Evolutionary conservation across 2,329 filamentous ascomycete genomes (phyloP).

Genomic region (Phialophora expanda): DNA sequence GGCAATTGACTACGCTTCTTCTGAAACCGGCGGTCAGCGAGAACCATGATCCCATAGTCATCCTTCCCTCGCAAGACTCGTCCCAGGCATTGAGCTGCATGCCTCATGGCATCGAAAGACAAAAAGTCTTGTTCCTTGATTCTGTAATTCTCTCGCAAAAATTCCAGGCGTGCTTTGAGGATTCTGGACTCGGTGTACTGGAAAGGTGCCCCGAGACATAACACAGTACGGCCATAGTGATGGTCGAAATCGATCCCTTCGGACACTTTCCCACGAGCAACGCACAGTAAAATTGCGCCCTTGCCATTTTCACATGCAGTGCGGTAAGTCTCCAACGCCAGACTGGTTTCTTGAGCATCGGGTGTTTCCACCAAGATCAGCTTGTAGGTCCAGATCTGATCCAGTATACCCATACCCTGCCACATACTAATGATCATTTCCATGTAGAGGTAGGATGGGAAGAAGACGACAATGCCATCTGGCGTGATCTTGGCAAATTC

Average conservation of each 20-base stretch:
- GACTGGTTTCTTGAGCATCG: constrained; percentile 93
- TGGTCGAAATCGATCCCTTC: constrained; percentile 99
- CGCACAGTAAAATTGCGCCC: constrained; percentile 89
- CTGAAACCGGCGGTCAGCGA: constrained; percentile 90
- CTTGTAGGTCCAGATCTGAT: constrained; percentile 99
- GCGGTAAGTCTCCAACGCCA: constrained; percentile 94
- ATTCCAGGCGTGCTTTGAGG: constrained; percentile 91
- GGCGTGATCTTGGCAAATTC: constrained; percentile 97
- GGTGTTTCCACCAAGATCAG: constrained; percentile 97
- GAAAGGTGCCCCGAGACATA: constrained; percentile 96
- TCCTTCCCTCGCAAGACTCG: constrained; percentile 95
- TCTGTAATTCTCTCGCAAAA: constrained; percentile 93
- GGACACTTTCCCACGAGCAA: constrained; percentile 94
- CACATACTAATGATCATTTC: constrained; percentile 99
- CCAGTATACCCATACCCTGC: constrained; percentile 97
- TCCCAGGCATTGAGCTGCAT: constrained; percentile 93
- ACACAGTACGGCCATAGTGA: constrained; percentile 92
- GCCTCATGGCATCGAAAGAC: constrained; percentile 99
- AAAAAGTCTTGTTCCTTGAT: constrained; percentile 97
- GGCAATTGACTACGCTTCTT: constrained; percentile 90
- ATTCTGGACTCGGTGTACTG: constrained; percentile 99
- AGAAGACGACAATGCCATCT: constrained; percentile 98
- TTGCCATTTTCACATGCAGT: constrained; percentile 97
- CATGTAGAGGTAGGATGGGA: constrained; percentile 98
- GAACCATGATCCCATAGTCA: constrained; percentile 99